Evolutionary conservation across 2,329 filamentous ascomycete genomes (phyloP), one percentile per base, ranked within the genome.

Genomic region (Drechslerella stenobrocha): DNA sequence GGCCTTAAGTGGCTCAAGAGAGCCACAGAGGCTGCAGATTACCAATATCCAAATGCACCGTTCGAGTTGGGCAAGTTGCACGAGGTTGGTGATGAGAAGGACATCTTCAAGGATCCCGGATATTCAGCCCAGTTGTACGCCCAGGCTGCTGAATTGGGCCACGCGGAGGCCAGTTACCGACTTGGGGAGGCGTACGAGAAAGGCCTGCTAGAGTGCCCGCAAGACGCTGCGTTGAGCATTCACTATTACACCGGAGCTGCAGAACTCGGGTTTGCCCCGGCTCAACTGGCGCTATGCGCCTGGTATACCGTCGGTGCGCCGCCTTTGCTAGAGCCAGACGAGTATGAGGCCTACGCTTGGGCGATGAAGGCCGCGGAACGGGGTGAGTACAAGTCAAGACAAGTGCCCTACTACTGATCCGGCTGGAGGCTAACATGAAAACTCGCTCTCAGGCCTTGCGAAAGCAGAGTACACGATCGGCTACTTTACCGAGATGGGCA

Each of bases 401-500:
- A n/a, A 18, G 32, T 8, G 22, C 9, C 40, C 1, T 32, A 23
- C 18, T n/a, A 61, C 26, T 15, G 55, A 30, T 22, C 30, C 26
- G 50, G 26, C 30, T 23, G 50, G 26, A 52, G 24, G 53, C 42
- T 61, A 55, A 57, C 26, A 18, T 28, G 20, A 26, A 34, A 30
- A 13, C 52, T 26, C 28, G 40, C 26, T 23, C 44, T 46, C 52
- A 80, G 79, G 77, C 1, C 75, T 81, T 5, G 75, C 78, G 1
- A 84, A 84, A 76, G 93, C 93, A n/a, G 85, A 96, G 76, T 98
- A 97, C 73, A 90, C 93, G 0, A 84, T 96, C 20, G 93, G 90
- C 44, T 97, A 96, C 77, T 98, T 98, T 76, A 96, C 91, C 3
- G 93, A 98, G 76, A 96, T 95, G 89, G 93, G 93, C 70, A 96